Base-by-base conservation (phyloP, 495 filamentous ascomycete genomes). In the Penicillium argentinense region DNA sequence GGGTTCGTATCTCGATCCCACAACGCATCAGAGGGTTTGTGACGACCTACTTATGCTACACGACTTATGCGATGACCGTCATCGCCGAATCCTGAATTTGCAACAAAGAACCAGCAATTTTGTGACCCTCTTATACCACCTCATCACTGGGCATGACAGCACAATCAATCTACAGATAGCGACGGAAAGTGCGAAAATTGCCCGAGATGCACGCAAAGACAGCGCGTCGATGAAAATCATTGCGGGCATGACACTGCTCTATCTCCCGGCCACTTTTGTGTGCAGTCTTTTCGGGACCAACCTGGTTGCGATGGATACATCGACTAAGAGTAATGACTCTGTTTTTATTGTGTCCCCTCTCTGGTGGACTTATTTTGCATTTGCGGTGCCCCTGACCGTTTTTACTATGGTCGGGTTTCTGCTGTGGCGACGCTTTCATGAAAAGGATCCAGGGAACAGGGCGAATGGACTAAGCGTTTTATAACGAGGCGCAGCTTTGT, bases 181-280 rank as follows among this genome's bases (percentile, higher is more conserved):
- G 3, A 40, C 53, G 9, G 49, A 58, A 24, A 63, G 51, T 6
- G 53, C 56, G 13, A 55, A 53, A 21, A 46, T 64, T 18, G 62
- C 65, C 0, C 54, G 59, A 22, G 61, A 63, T 27, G 60, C 57
- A 3, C 60, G 63, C 25, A 62, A 59, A 17, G 66, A 72, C 40
- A 65, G 62, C 38, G 39, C 53, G 3, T 63, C 62, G 7, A 69
- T 69, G 66, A 69, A 65, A 18, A 67, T 63, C n/a, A 62, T 69
- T 34, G 68, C 68, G 4, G 59, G 56, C 1, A 54, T 72, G 2
- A 69, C 68, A 3, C 64, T 68, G 59, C 42, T 67, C 27, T 72
- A 67, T 53, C 61, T 61, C 39, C 67, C 64, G 42, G 68, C 44
- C 9, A 68, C 64, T 9, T 63, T 71, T 41, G 54, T 67, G 9